Base-by-base conservation (phyloP, 176 grass and related monocot species). In the Saccharum officinarum region DNA sequence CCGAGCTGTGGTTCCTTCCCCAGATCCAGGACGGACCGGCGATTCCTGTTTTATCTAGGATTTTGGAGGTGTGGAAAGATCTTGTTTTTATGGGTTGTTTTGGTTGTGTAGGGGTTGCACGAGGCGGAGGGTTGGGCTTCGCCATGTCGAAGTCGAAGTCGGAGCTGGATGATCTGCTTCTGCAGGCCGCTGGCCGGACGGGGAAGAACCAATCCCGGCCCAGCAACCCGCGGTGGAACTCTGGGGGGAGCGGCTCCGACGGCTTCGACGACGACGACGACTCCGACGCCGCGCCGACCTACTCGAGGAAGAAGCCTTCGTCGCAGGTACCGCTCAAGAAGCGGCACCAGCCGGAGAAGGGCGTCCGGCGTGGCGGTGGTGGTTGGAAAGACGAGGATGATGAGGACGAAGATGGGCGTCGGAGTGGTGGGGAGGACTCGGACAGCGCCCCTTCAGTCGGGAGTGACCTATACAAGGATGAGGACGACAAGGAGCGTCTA, bases 271-370 rank as follows among this genome's bases (percentile, higher is more conserved):
- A 73, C 28, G 92, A 83, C 33, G 79, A 86, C 30, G 88, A 88
- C 7, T 90, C 88, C 4, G 88, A 90, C 74, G 26, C 80, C 40
- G 79, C 87, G 74, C 86, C 90, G 3, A 94, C 50, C 69, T 77
- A 92, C 67, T 60, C 85, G 55, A 86, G 87, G 81, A 89, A 83
- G 85, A 87, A 87, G 34, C 86, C 69, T 26, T 81, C 79, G 46
- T 91, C 86, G n/a, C 95, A 98, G 66, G 89, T 95, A 10, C 95
- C 95, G 54, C 91, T 98, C 20, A 98, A 98, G 87, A 95, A 98
- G 83, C 84, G 93, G 59, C 91, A 91, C 78, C 92, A 92, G 67
- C 60, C 83, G 12, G 86, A 85, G 42, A 91, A 86, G 31, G 86
- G 85, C 59, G 78, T 38, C 45, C 60, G 67, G 66, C 15, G 26